Base-by-base conservation (phyloP, 192 early-diverging fungal genomes). In the Chytriomyces sp. region DNA sequence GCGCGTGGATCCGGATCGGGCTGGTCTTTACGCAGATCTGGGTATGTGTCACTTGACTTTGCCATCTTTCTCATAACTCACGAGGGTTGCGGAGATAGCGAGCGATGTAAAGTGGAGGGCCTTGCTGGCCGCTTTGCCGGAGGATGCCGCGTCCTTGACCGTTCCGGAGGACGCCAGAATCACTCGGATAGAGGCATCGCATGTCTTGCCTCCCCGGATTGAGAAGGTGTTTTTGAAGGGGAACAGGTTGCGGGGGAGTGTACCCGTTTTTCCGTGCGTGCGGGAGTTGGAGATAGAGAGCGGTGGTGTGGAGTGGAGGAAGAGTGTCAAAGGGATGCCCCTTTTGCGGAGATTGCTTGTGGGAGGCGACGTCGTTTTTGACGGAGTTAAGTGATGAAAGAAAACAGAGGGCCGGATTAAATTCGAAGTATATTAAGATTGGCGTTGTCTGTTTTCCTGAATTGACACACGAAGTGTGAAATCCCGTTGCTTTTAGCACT, bases 1-100 rank as follows among this genome's bases (percentile, higher is more conserved):
- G 22, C 64, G 61, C 10, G 76, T 93, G 10, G 89, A 92, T 72
- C 55, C 76, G 2, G 72, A 79, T 59, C 82, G 89, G 10, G 64
- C 61, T 14, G 70, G 80, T 25, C 85, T 84, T 67, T 92, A 92
- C 64, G 19, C 36, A 1, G 75, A 80, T 64, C 53, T 53, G 25
- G 49, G 33, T 52, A 19, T 37, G 54, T 28, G 1, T 54, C 8
- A 56, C n/a, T 68, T 31, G 31, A 14, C 3, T 49, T 49, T 0
- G 3, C 14, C 22, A n/a, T 14, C 17, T 1, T 3, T 14, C 22
- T 49, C 2, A 49, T 49, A 22, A 3, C 2, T 49, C 44, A 3
- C n/a, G 22, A 49, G 17, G 2, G 2, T n/a, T n/a, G 22, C 14
- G 1, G 17, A 49, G 22, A 36, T 31, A 59, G 68, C 28, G n/a